Base-by-base conservation (phyloP, 306 rosid species). In the Potentilla sterilis region DNA sequence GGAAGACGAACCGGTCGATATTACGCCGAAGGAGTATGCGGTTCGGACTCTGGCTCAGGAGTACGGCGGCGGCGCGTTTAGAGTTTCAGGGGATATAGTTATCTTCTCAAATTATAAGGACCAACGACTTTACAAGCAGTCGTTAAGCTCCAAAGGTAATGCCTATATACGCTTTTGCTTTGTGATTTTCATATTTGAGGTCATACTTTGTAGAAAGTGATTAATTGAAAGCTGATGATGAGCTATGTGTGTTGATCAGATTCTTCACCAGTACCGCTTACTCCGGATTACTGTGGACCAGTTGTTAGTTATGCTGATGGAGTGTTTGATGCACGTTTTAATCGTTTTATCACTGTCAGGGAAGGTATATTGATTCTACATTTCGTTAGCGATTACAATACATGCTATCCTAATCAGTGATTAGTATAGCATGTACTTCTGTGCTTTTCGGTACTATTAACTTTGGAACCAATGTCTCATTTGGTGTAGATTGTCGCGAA, bases 31-130 rank as follows among this genome's bases (percentile, higher is more conserved):
- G 75, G 97, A 88, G 55, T 92, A 83, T 69, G 90, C 87, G 64
- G 99, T 96, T 70, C 88, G 99, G 80, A 89, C 88, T 24, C n/a
- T 88, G 85, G 92, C 97, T 34, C 99, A 92, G 82, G 99, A 96
- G 74, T 96, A 92, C 77, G 98, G 98, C 43, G 98, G 97, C 54
- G 98, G 97, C 64, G 97, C 89, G 22, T 96, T 96, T 72, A 78
- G 83, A 7, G 91, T 92, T 70, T 84, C 88, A 1, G 97, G 97
- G 18, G 90, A 90, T 77, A 58, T 68, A 32, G 77, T 92, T 75
- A 71, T 90, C 76, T 92, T 96, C 79, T 85, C 93, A 4, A 96
- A 96, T 76, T 92, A 90, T 81, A 85, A 88, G 83, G 99, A 96
- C 73, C 99, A 96, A 79, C 87, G 98, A 48, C 85, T 96, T 59